These are phyloP conservation scores for Chrysophaeum taylorii DNA, from an alignment of 352 stramenopile species.

Conservation along the genomic window DNA sequence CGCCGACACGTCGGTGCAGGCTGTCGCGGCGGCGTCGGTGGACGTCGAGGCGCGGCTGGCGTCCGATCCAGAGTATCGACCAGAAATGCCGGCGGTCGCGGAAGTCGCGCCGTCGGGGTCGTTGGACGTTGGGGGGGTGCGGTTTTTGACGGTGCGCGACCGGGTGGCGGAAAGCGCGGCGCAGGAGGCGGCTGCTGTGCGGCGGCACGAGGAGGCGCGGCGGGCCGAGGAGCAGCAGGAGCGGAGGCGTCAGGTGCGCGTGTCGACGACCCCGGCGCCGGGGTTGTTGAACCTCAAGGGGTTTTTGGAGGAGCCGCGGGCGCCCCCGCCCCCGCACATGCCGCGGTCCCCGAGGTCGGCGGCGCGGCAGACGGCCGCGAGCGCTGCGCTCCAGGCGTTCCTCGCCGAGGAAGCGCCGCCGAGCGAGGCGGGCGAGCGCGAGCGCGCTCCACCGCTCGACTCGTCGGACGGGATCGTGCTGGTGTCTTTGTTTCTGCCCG, in stretches of 20 bases:
- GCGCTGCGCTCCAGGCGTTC: background rate
- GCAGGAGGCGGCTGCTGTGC: no score
- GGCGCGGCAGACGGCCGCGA: background rate
- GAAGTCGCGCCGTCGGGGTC: no score
- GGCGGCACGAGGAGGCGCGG: background rate
- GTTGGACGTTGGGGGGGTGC: no score
- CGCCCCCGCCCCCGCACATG: background rate
- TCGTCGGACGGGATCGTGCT: conserved; percentile 88
- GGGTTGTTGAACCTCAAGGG: background rate
- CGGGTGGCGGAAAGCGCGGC: background rate
- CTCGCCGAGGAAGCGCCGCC: conserved; percentile 7
- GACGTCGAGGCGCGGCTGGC: background rate
- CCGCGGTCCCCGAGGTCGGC: background rate
- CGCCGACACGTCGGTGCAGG: background rate
- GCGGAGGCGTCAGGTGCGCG: background rate
- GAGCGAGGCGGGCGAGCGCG: background rate
- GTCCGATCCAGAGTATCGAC: no score
- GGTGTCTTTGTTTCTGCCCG: conserved; percentile 85
- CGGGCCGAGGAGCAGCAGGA: background rate
- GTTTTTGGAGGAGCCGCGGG: background rate
- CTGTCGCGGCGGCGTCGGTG: background rate
- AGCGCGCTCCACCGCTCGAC: conserved; percentile 72
- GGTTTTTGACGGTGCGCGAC: background rate
- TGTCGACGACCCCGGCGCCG: background rate
- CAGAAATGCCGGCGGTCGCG: no score